Base-by-base conservation (phyloP, 768 basidiomycete genomes). In the Lanmaoa rubissima region DNA sequence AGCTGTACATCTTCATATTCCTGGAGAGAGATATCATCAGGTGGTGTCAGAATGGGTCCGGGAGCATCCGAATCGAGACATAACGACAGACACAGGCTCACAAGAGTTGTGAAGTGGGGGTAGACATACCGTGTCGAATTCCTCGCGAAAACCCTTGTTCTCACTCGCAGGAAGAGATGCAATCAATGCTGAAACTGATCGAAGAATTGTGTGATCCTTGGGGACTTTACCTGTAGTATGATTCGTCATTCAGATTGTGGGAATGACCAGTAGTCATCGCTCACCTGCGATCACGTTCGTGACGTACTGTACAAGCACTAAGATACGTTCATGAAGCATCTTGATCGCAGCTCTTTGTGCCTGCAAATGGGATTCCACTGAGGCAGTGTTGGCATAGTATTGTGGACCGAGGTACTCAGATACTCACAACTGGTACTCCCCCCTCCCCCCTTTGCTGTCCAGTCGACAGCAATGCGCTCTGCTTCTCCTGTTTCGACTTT, bases 401-500 rank as follows among this genome's bases (percentile, higher is more conserved):
- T 21, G 43, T 11, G 21, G 31, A 42, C 11, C 1, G 13, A 59
- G 57, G 44, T 35, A 8, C 14, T 26, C 32, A 24, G 36, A 48
- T 46, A 78, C 90, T 74, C 62, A 94, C 93, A 75, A 60, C 86
- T 91, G 14, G 86, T 90, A 42, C 87, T 88, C 60, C 86, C 89
- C 31, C 84, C 90, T 47, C 92, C 91, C 10, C 91, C 90, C 69
- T 86, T 85, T 26, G 92, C 90, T 3, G 92, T 92, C 82, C 93
- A 96, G 70, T 98, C 96, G 0, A 99, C 97, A 7, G 97, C 97
- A 60, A 99, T 98, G 39, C 97, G 86, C 70, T 99, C 97, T 16
- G 97, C 97, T 74, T 99, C 97, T 35, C 96, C 97, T 0, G 96
- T 98, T 73, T 98, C 96, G 17, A 99, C 88, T 48, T 83, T 87